These are phyloP conservation scores for Fagopyrum homotropicum DNA, from an alignment of 148 eudicot genomes.

Conservation along the genomic window DNA sequence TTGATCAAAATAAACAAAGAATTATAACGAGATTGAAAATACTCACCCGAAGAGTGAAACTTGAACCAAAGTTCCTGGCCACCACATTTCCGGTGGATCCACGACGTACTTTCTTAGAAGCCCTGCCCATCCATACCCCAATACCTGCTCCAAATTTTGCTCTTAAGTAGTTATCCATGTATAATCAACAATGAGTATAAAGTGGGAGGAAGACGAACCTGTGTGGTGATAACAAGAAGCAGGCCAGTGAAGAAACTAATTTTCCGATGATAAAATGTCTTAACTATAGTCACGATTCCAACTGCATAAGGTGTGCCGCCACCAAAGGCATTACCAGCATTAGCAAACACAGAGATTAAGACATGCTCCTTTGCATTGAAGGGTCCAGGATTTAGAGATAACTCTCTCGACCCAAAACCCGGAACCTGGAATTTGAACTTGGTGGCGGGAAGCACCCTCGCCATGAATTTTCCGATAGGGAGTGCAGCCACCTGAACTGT, in stretches of 20 bases:
- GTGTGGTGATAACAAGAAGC: conserved; percentile 80
- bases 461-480: conserved; percentile 75
- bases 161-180: too few species aligned
- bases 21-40: too few species aligned
- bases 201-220: too few species aligned
- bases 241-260: conserved; percentile 75
- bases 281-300: conserved; percentile 60
- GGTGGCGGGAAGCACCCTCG: conserved; percentile 37
- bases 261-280: conserved; percentile 61
- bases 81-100: conserved; percentile 84
- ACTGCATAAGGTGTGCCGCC: conserved; percentile 77
- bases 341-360: conserved; percentile 72
- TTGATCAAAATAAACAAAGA: too few species aligned
- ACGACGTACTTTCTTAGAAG: conserved; percentile 66
- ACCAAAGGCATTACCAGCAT: conserved; percentile 85
- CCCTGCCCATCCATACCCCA: conserved; percentile 91
- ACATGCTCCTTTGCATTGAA: conserved; percentile 94
- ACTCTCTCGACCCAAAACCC: conserved; percentile 44
- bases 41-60: conserved; percentile 59
- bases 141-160: too few species aligned
- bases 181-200: too few species aligned
- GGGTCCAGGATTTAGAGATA: conserved; percentile 85
- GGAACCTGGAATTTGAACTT: conserved; percentile 43
- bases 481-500: conserved; percentile 68
- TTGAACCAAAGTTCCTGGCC: conserved; percentile 67